Evolutionary conservation across 208 protist species (phyloP).

Genomic region (Polymyxa betae): DNA sequence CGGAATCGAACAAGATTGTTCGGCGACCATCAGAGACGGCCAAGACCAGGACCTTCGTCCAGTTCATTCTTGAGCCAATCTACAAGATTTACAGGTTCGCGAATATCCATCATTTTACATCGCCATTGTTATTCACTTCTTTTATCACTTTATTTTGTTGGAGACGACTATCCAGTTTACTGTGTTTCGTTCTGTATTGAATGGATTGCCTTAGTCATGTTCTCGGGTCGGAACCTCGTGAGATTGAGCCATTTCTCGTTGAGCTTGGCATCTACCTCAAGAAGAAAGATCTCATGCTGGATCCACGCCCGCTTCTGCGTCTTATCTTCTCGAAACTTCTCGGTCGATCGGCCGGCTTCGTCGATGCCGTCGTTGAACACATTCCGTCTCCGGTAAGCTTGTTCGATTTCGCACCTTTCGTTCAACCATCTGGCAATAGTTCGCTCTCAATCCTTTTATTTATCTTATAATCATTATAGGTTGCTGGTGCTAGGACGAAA

Average conservation of each 20-base stretch:
- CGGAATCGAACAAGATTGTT: not conserved
- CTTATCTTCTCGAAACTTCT: slow-evolving; percentile 50
- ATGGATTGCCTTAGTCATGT: slow-evolving; percentile 32
- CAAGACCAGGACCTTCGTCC: slow-evolving; percentile 89
- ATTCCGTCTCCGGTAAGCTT: not conserved
- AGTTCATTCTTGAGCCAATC: slow-evolving; percentile 96
- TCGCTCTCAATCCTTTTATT: not conserved
- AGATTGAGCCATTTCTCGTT: slow-evolving; percentile 53
- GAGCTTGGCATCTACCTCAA: slow-evolving; percentile 60
- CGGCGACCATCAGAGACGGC: not conserved
- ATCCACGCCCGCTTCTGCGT: slow-evolving; percentile 52
- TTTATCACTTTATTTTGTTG: not conserved
- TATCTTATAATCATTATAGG: not conserved
- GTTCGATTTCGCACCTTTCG: not conserved
- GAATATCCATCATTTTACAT: not conserved
- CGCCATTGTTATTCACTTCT: not conserved
- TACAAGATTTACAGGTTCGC: slow-evolving; percentile 90
- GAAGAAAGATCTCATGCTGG: slow-evolving; percentile 53
- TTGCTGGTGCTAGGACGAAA: slow-evolving; percentile 64
- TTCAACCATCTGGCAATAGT: not conserved
- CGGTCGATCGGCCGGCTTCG: not conserved
- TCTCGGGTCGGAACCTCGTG: slow-evolving; percentile 36
- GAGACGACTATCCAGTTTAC: not conserved
- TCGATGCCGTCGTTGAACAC: slow-evolving; percentile 37
- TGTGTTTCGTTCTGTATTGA: not conserved